These are phyloP conservation scores for Zymoseptoria brevis DNA, from an alignment of 2,329 filamentous ascomycete genomes.

Conservation along the genomic window DNA sequence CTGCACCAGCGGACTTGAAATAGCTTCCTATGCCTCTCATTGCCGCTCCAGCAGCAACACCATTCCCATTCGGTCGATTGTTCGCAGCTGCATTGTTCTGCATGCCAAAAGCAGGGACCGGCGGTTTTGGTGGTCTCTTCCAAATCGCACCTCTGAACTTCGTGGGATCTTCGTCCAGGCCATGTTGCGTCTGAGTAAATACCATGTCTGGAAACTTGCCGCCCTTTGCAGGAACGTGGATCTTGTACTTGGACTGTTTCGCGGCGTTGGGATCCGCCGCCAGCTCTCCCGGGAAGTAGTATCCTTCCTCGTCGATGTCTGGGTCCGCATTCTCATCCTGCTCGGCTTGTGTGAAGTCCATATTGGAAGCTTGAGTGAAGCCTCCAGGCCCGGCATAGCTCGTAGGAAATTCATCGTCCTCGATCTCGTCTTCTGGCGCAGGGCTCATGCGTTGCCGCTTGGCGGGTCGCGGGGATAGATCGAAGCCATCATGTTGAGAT, in stretches of 20 bases:
- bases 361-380: conserved; percentile 6
- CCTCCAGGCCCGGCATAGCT: conserved; percentile 10
- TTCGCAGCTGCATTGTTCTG: conserved; percentile 7
- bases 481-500: conserved; percentile 24
- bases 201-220: conserved; percentile 36
- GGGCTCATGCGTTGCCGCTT: conserved; percentile 23
- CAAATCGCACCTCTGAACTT: conserved; percentile 41
- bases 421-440: conserved; percentile 19
- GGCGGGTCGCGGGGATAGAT: conserved; percentile 25
- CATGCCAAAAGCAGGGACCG: conserved; percentile 14
- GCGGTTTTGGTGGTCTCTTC: conserved; percentile 32
- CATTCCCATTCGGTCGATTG: conserved; percentile 4
- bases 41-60: neutral
- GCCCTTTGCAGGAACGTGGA: conserved; percentile 36
- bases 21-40: conserved; percentile 13
- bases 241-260: conserved; percentile 35
- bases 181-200: conserved; percentile 37
- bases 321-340: conserved; percentile 4
- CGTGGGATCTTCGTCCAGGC: conserved; percentile 35
- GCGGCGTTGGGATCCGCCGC: conserved; percentile 11
- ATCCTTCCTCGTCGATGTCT: conserved; percentile 12
- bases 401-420: conserved; percentile 16
- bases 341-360: neutral
- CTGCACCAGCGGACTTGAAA: conserved; percentile 9
- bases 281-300: conserved; percentile 23